These are phyloP conservation scores for Phylloporus arenicola DNA, from an alignment of 768 basidiomycete species.

Conservation along the genomic window DNA sequence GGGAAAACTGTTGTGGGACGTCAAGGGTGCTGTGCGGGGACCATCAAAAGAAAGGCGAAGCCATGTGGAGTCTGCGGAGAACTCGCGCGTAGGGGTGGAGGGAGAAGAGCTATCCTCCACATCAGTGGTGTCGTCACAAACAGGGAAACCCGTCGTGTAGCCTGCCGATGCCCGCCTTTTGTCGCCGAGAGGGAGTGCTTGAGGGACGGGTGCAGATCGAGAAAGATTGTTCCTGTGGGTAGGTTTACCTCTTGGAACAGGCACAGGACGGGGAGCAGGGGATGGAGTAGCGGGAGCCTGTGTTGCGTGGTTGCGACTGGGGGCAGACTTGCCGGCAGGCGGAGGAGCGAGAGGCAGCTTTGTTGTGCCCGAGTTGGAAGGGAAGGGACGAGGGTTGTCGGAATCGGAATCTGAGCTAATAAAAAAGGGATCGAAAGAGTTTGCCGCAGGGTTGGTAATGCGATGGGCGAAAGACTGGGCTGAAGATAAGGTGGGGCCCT, in stretches of 20 bases:
- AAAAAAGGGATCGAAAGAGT: conserved; percentile 46
- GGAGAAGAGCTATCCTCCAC: conserved; percentile 39
- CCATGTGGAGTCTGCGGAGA: conserved; percentile 25
- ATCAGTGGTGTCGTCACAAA: conserved; percentile 70
- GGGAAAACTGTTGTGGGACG: conserved; percentile 34
- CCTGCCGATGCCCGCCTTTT: conserved; percentile 32
- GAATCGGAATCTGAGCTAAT: conserved; percentile 42
- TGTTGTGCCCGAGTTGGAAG: conserved; percentile 10
- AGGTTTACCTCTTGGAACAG: conserved; percentile 38
- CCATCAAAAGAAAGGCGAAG: conserved; percentile 35
- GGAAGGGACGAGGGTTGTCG: conserved; percentile 33
- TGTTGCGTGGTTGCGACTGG: conserved; percentile 44
- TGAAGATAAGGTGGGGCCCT: conserved; percentile 35
- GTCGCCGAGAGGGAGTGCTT: conserved; percentile 27
- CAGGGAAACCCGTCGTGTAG: conserved; percentile 45
- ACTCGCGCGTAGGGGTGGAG: conserved; percentile 51
- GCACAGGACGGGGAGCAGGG: conserved; percentile 39
- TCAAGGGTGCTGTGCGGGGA: conserved; percentile 50
- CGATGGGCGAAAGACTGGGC: conserved; percentile 25
- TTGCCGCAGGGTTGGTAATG: conserved; percentile 31
- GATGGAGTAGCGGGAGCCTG: conserved; percentile 34
- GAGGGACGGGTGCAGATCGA: conserved; percentile 48
- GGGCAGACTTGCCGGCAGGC: conserved; percentile 54
- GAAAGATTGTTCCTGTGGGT: conserved; percentile 32
- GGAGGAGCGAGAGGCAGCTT: conserved; percentile 37